phyloP scores from a whole-genome alignment of 345 rosid genomes.

The Psidium guajava region DNA sequence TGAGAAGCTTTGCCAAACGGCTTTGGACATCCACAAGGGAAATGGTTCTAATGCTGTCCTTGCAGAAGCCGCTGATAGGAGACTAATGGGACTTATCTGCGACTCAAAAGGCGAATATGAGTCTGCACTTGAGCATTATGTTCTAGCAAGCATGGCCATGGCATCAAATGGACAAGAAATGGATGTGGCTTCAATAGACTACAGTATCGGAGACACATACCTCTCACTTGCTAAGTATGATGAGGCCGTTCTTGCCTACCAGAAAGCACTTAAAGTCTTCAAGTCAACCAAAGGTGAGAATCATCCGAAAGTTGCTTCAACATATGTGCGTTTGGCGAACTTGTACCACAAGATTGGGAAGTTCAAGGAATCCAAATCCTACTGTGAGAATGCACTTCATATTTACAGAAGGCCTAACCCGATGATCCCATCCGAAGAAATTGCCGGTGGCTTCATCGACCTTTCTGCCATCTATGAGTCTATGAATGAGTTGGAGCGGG shows the following conservation, averaged over 20 bases:
- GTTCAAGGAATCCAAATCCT: slow-evolving; percentile 60
- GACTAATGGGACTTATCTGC: slow-evolving; percentile 78
- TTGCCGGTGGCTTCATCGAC: slow-evolving; percentile 75
- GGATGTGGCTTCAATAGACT: slow-evolving; percentile 74
- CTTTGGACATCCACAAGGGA: slow-evolving; percentile 60
- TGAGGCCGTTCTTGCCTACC: slow-evolving; percentile 74
- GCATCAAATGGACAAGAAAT: slow-evolving; percentile 46
- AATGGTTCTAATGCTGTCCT: slow-evolving; percentile 39
- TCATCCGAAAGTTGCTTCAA: slow-evolving; percentile 71
- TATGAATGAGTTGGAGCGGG: slow-evolving; percentile 49
- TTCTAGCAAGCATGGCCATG: slow-evolving; percentile 80
- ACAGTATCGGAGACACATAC: slow-evolving; percentile 86
- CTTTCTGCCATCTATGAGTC: slow-evolving; percentile 80
- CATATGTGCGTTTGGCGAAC: slow-evolving; percentile 74
- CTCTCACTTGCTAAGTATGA: slow-evolving; percentile 66
- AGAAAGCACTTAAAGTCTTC: slow-evolving; percentile 72
- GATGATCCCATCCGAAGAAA: slow-evolving; percentile 55
- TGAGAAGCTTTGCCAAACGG: slow-evolving; percentile 57
- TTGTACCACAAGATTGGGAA: slow-evolving; percentile 71
- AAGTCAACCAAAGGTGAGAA: slow-evolving; percentile 69
- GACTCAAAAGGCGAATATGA: slow-evolving; percentile 73
- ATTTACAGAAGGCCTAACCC: slow-evolving; percentile 52
- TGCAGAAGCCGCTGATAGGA: slow-evolving; percentile 81
- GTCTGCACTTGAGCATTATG: slow-evolving; percentile 81
- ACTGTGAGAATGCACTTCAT: slow-evolving; percentile 68